Percentiles rank a stretch among this genome's conserved stretches.
Evolutionary conservation across 352 stramenopile genomes (phyloP).

Genomic region (Globisporangium okanoganense): DNA sequence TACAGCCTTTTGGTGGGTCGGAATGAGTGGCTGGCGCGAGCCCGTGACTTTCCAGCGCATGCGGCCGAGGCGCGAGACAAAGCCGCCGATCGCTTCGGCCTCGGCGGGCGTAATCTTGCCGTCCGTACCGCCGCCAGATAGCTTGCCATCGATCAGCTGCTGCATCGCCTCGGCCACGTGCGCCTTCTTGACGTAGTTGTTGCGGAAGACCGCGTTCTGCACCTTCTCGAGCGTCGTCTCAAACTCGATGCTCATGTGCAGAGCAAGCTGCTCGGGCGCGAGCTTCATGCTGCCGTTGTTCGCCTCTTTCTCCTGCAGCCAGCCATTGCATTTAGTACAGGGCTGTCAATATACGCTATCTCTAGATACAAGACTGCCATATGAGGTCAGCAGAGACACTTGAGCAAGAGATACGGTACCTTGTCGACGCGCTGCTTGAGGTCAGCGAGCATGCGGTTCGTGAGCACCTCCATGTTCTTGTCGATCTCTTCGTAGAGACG

Average conservation of each 20-base stretch:
- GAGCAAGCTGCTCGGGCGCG: conserved; percentile 61
- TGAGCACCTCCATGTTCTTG: conserved; percentile 79
- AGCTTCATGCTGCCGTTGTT: conserved; percentile 47
- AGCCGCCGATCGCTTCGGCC: conserved; percentile 66
- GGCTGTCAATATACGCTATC: background rate
- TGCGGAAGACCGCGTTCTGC: conserved; percentile 80
- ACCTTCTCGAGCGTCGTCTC: conserved; percentile 77
- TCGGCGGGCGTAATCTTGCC: conserved; percentile 61
- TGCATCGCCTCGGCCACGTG: conserved; percentile 74
- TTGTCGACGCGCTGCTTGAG: conserved; percentile 53
- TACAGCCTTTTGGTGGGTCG: conserved; percentile 38
- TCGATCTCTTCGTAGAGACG: conserved; percentile 81
- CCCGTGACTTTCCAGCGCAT: conserved; percentile 80
- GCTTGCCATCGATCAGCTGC: conserved; percentile 45
- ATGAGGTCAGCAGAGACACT: background rate
- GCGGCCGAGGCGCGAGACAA: conserved; percentile 62
- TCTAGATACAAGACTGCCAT: background rate
- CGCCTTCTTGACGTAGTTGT: conserved; percentile 79
- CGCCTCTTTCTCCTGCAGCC: conserved; percentile 21
- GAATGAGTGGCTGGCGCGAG: conserved; percentile 69
- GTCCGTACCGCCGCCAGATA: conserved; percentile 40
- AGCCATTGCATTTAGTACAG: background rate
- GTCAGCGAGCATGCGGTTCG: conserved; percentile 63
- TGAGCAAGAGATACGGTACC: background rate
- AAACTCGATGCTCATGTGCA: conserved; percentile 83